Base-by-base conservation (phyloP, 495 filamentous ascomycete genomes). In the Emericellopsis terricola region DNA sequence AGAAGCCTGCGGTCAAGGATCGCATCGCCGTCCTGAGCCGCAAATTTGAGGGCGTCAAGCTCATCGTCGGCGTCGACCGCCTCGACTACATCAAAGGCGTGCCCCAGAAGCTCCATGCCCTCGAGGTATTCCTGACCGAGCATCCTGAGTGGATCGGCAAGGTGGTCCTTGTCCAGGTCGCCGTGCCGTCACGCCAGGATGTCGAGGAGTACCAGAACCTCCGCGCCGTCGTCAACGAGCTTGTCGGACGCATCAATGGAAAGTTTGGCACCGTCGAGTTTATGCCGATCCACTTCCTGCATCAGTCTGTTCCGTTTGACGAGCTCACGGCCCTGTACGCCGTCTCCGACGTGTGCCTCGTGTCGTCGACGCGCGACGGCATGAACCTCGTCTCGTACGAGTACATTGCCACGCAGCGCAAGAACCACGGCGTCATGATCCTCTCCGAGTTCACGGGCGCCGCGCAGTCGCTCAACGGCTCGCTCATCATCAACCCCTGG, bases 331-430 rank as follows among this genome's bases (percentile, higher is more conserved):
- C 87, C 0, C 59, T 96, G 2, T 96, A 96, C 44, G 78, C 82
- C 19, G 69, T 93, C 24, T 82, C 81, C 8, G 86, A 94, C 50
- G 78, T 79, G 28, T 96, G 86, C 47, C 65, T 96, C 4, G 78
- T 94, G 31, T 80, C 78, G 10, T 93, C 84, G 0, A 91, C 79
- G 1, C 68, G 86, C n/a, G 87, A 94, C 47, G 87, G 87, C 38
- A 94, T 96, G 87, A 96, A 96, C 49, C 69, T 94, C 8, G 87
- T 96, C 16, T 84, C 81, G 15, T 94, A 85, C 56, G 87, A 96
- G 53, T 96, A 94, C 55, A 84, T 94, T 31, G 86, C 87, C 2
- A 83, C 77, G 20, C 87, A 94, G 47, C 60, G 77, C 39, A 66
- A 85, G 41, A 68, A 76, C 8, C 78, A 91, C 46, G 87, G 87